These are phyloP conservation scores for Nematodospora valgi DNA, from an alignment of 805 yeast genomes.

Conservation along the genomic window DNA sequence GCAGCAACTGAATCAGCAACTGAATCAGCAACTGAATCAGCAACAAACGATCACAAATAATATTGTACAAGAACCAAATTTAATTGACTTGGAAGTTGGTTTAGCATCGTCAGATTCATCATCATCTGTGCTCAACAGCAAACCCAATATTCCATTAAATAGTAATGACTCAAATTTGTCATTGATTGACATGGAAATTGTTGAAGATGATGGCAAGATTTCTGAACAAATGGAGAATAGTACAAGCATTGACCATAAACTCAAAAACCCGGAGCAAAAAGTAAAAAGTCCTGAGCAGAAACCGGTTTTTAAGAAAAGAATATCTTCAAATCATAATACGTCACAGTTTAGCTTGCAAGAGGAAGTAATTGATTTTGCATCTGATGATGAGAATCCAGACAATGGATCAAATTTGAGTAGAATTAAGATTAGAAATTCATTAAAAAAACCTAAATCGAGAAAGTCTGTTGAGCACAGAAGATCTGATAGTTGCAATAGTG, in stretches of 20 bases:
- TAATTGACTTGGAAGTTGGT: constrained; percentile 36
- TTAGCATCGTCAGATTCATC: constrained; percentile 23
- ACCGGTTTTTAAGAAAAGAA: constrained; percentile 32
- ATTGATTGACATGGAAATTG: constrained; percentile 10
- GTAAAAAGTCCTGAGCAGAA: constrained; percentile 7
- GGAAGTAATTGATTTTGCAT: constrained; percentile 44
- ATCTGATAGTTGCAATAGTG: constrained; percentile 21
- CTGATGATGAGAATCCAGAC: constrained; percentile 42
- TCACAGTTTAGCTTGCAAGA: constrained; percentile 34
- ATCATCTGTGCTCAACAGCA: constrained; percentile 5
- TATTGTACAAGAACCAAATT: constrained; percentile 20
- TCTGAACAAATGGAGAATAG: too few relatives aligned
- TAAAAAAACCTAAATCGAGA: constrained; percentile 27
- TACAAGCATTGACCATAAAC: too few relatives aligned
- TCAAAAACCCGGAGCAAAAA: too few relatives aligned
- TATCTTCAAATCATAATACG: constrained; percentile 24
- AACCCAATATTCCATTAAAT: too few relatives aligned
- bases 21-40: constrained; percentile 4
- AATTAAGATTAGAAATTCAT: constrained; percentile 36
- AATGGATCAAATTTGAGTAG: constrained; percentile 36
- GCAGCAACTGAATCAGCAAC: constrained; percentile 1
- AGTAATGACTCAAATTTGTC: constrained; percentile 6
- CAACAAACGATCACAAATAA: neutral
- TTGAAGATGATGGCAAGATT: too few relatives aligned
- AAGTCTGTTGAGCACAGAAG: constrained; percentile 30